Conservation (phyloP, 2,329 filamentous ascomycete species). For the Venturiaceae sp. region DNA sequence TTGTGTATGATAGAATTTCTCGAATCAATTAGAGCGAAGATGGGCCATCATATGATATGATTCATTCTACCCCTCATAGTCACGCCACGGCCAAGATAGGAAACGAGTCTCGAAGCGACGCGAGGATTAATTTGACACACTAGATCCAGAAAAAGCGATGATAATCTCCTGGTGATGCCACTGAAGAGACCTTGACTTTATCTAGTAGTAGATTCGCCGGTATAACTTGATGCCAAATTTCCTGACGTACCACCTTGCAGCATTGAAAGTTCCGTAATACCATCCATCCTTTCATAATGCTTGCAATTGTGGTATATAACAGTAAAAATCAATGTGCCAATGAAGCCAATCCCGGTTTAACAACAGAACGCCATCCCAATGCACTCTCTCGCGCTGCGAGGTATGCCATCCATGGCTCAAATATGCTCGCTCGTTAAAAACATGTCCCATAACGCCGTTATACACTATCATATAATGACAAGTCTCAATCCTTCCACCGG, state of each 20-base stretch:
- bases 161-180: not conserved
- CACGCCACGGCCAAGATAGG: not conserved
- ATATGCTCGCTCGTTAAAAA: not conserved
- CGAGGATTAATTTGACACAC: not conserved
- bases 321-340: not conserved
- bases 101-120: not conserved
- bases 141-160: not conserved
- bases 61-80: not conserved
- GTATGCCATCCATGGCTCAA: not conserved
- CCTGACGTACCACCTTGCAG: too few relatives aligned
- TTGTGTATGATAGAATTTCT: too few relatives aligned
- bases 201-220: too few relatives aligned
- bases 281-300: too few relatives aligned
- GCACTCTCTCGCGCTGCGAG: not conserved
- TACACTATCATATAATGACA: not conserved
- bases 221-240: too few relatives aligned
- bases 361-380: constrained; percentile 1
- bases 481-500: constrained; percentile 46
- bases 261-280: not conserved
- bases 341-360: not conserved
- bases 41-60: not conserved
- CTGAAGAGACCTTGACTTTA: not conserved
- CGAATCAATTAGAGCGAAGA: too few relatives aligned
- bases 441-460: not conserved
- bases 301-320: not conserved